Base-by-base conservation (phyloP, 139 green algal species). In the Volvox africanus region DNA sequence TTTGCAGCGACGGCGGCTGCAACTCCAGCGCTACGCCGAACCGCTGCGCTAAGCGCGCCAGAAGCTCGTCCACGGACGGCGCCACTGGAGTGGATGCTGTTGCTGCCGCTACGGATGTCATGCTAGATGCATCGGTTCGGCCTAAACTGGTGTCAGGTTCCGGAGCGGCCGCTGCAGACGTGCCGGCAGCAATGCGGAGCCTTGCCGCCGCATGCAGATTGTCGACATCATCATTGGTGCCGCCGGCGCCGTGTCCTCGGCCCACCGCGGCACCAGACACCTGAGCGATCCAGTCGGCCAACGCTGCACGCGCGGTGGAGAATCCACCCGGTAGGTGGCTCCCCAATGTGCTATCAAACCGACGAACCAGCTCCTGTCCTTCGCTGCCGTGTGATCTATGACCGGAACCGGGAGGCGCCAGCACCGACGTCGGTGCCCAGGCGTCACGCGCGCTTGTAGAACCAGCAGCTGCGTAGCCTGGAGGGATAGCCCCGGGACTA, bases 21-120 rank as follows among this genome's bases (percentile, higher is more conserved):
- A 32, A 24, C 67, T 32, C 86, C 86, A 0, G 73, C 73, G 86
- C 73, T 35, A 89, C 69, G 19, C 85, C 85, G 50, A 89, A 89
- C 28, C 85, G 69, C 71, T 76, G 18, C 12, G 69, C 71, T 30
- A 89, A 50, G 11, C 71, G 85, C 6, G 44, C 37, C n/a, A 89
- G 37, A 12, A 89, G 44, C 33, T 78, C 85, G 17, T 89, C 85
- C 17, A 89, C 83, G 1, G 83, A 80, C 19, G 83, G 83, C 22
- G 67, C 36, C 13, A 16, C 21, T 1, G 50, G 20, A 1, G n/a
- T 35, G 75, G 21, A 6, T 33, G 32, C 75, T 55, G 9, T 5
- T 55, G 5, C 44, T 55, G 44, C 5, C 9, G 44, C 5, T 55
- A 9, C 5, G 44, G 44, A 5, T 55, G 44, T 9, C 44, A 9